Evolutionary conservation across 768 basidiomycete species (phyloP).

Genomic region (Grammothele lineata): DNA sequence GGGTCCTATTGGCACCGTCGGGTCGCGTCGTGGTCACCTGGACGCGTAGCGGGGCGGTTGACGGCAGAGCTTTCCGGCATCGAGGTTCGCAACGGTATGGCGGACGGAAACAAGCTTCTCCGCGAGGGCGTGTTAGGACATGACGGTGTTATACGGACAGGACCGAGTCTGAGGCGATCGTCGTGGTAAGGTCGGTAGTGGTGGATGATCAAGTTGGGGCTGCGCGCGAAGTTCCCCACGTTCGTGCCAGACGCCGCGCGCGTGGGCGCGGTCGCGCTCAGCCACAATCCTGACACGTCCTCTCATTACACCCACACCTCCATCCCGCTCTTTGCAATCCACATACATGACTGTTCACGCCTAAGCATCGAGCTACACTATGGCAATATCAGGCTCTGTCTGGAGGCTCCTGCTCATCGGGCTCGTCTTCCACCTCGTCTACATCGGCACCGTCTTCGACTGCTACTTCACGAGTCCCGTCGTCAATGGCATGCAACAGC

Average conservation of each 20-base stretch:
- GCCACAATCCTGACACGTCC: not conserved
- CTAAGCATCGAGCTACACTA: not conserved
- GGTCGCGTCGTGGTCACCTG: too few relatives aligned
- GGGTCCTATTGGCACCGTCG: too few relatives aligned
- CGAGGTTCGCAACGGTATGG: too few relatives aligned
- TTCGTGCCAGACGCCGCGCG: not conserved
- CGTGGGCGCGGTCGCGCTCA: not conserved
- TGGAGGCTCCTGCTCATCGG: slow-evolving; percentile 54
- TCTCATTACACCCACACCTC: too few relatives aligned
- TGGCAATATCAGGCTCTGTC: slow-evolving; percentile 9
- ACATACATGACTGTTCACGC: not conserved
- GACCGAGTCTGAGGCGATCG: too few relatives aligned
- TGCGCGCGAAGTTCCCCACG: not conserved
- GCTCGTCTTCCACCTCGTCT: slow-evolving; percentile 70
- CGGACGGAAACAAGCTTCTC: too few relatives aligned
- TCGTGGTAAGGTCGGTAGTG: slow-evolving; percentile 6
- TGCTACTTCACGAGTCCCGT: slow-evolving; percentile 87
- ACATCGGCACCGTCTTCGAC: slow-evolving; percentile 73
- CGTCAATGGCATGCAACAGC: slow-evolving; percentile 69
- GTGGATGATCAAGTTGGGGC: not conserved
- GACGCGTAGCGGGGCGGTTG: too few relatives aligned
- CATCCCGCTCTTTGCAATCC: not conserved
- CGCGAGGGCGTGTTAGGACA: too few relatives aligned
- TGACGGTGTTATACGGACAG: too few relatives aligned
- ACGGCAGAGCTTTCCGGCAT: too few relatives aligned